These are phyloP conservation scores for Sphagnum contortum DNA, from an alignment of 225 moss, liverwort and hornwort species.

Conservation along the genomic window DNA sequence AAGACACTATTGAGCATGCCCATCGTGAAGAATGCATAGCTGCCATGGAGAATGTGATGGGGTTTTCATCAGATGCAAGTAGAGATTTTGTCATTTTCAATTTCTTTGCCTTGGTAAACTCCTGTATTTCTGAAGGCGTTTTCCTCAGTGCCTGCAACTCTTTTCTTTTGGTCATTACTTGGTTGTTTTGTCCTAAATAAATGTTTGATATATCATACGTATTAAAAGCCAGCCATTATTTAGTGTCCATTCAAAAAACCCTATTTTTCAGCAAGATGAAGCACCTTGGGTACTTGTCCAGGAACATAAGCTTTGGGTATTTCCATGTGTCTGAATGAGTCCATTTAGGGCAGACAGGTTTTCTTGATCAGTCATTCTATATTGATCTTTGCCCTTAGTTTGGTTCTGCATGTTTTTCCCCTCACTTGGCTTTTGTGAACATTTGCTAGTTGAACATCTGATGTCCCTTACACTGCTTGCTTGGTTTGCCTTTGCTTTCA, in stretches of 20 bases:
- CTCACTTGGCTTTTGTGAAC: background rate
- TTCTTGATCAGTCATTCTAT: too few species aligned
- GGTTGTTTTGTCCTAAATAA: too few species aligned
- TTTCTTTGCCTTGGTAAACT: conserved; percentile 49
- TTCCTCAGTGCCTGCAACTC: background rate
- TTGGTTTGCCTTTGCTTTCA: conserved; percentile 2
- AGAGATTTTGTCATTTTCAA: conserved; percentile 57
- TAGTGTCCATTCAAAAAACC: too few species aligned
- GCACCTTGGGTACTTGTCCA: too few species aligned
- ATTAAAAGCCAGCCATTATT: too few species aligned
- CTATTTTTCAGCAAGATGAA: too few species aligned
- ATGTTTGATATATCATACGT: too few species aligned
- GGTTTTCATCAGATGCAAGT: conserved; percentile 12
- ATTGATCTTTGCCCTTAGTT: too few species aligned
- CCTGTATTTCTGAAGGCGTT: conserved; percentile 6
- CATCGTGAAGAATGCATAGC: conserved; percentile 69
- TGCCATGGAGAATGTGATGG: conserved; percentile 62
- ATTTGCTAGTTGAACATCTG: background rate
- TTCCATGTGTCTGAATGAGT: too few species aligned
- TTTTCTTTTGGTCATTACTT: background rate
- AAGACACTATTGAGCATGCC: conserved; percentile 27
- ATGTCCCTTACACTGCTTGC: background rate
- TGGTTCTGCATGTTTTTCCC: background rate
- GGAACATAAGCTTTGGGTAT: too few species aligned
- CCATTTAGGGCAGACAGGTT: too few species aligned